Evolutionary conservation across 306 rosid genomes (phyloP).

Genomic region (Fragaria nilgerrensis): DNA sequence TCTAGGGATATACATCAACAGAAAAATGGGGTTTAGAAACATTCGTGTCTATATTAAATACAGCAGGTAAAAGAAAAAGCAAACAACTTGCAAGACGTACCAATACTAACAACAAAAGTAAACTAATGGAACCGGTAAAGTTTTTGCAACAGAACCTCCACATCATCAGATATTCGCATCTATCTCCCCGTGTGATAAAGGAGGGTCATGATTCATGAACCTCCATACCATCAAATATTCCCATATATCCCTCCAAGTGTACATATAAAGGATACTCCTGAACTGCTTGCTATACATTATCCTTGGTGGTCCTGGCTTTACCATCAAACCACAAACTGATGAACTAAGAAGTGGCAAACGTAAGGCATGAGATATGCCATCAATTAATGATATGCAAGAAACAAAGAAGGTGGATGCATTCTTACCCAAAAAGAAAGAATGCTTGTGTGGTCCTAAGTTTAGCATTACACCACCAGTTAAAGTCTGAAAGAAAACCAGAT

Average conservation of each 20-base stretch:
- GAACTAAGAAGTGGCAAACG: neutral
- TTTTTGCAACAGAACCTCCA: conserved; percentile 4
- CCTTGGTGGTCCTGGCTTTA: neutral
- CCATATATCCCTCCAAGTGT: neutral
- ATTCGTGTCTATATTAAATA: neutral
- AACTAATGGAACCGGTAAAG: conserved; percentile 20
- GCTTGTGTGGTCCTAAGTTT: neutral
- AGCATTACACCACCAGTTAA: neutral
- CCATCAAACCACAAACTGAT: neutral
- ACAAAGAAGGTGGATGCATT: neutral
- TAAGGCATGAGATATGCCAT: neutral
- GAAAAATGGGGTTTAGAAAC: neutral
- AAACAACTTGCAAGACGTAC: neutral
- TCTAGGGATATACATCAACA: neutral
- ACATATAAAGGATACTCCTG: neutral
- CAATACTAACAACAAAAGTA: neutral
- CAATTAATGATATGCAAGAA: neutral
- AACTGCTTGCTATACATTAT: neutral
- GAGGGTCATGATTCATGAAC: neutral
- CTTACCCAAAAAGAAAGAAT: neutral
- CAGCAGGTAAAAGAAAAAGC: neutral
- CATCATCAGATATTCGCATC: conserved; percentile 14
- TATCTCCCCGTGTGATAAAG: neutral
- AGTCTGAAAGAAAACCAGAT: neutral
- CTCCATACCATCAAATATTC: neutral